A percentile compares a stretch with the other conserved stretches of the same genome.
These are phyloP conservation scores for Ilyonectria robusta DNA, from an alignment of 2,329 filamentous ascomycete species.

Conservation along the genomic window DNA sequence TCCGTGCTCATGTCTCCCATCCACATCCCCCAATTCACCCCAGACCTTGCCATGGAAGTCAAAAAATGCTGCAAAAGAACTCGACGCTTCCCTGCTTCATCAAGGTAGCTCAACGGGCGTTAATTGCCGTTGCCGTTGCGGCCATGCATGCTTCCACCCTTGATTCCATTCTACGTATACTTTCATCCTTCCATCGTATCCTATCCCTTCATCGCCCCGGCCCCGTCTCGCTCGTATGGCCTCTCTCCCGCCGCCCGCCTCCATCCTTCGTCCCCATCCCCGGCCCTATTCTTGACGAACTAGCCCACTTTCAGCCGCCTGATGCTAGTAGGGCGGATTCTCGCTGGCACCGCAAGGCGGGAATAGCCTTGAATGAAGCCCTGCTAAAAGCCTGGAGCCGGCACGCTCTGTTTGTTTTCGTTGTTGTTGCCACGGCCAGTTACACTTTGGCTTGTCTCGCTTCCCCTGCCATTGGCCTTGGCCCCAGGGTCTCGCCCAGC, in stretches of 20 bases:
- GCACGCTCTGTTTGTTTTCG: conserved; percentile 24
- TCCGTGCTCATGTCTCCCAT: neutral
- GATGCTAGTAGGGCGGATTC: conserved; percentile 27
- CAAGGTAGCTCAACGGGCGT: neutral
- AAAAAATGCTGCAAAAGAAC: neutral
- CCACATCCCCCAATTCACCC: neutral
- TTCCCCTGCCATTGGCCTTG: conserved; percentile 24
- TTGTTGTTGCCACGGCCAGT: conserved; percentile 12
- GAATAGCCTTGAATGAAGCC: conserved; percentile 35
- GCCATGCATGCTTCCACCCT: neutral
- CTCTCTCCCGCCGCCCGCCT: conserved; percentile 9
- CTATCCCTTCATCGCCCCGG: conserved; percentile 12
- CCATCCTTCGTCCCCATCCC: conserved; percentile 1
- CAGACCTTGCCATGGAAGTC: neutral
- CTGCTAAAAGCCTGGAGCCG: conserved; percentile 32
- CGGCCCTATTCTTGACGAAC: conserved; percentile 28
- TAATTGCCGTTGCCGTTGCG: neutral
- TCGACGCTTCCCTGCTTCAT: neutral
- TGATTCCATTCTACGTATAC: conserved; percentile 4
- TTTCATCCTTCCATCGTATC: neutral
- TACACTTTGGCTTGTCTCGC: conserved; percentile 23
- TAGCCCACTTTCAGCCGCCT: conserved; percentile 32
- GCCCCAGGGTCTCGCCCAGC: conserved; percentile 29
- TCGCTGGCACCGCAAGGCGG: conserved; percentile 12
- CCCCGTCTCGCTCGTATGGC: conserved; percentile 11